These are phyloP conservation scores for Cucumis cinereus DNA, from an alignment of 306 rosid genomes.

Conservation along the genomic window DNA sequence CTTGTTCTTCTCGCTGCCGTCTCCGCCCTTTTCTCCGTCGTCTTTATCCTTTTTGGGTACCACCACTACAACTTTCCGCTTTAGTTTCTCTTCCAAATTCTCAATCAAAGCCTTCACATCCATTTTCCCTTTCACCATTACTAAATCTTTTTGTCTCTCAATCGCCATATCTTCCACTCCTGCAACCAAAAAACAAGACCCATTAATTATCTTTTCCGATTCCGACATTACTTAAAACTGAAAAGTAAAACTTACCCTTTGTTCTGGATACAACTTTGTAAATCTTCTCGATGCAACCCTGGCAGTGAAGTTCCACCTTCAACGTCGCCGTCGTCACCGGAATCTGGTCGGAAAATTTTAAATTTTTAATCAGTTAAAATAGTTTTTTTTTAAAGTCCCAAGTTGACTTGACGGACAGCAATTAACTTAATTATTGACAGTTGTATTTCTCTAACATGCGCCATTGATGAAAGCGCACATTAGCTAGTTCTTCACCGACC, in stretches of 20 bases:
- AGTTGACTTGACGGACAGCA: background rate
- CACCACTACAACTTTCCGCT: slow-evolving; percentile 47
- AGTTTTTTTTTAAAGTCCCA: background rate
- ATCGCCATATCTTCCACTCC: slow-evolving; percentile 34
- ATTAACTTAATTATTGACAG: background rate
- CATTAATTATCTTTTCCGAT: background rate
- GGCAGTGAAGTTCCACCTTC: slow-evolving; percentile 60
- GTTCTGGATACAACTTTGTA: slow-evolving; percentile 22
- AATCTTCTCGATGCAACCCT: slow-evolving; percentile 53
- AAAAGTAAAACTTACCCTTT: slow-evolving; percentile 28
- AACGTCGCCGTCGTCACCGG: slow-evolving; percentile 48
- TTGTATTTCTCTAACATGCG: background rate
- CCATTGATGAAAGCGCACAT: slow-evolving; percentile 1
- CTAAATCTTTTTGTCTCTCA: slow-evolving; percentile 42
- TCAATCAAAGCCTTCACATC: slow-evolving; percentile 39
- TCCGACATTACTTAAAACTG: background rate
- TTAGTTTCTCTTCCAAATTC: slow-evolving; percentile 29
- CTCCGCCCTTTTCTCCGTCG: slow-evolving; percentile 15
- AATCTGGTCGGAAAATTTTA: slow-evolving; percentile 17
- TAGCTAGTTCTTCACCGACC: background rate
- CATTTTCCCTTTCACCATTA: slow-evolving; percentile 52
- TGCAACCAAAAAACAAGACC: background rate
- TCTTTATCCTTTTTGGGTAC: slow-evolving; percentile 47
- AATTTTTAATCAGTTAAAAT: background rate
- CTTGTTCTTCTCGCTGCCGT: slow-evolving; percentile 8